Conservation (phyloP, 1,284 basidiomycete genomes). For the Mycena citricolor region DNA sequence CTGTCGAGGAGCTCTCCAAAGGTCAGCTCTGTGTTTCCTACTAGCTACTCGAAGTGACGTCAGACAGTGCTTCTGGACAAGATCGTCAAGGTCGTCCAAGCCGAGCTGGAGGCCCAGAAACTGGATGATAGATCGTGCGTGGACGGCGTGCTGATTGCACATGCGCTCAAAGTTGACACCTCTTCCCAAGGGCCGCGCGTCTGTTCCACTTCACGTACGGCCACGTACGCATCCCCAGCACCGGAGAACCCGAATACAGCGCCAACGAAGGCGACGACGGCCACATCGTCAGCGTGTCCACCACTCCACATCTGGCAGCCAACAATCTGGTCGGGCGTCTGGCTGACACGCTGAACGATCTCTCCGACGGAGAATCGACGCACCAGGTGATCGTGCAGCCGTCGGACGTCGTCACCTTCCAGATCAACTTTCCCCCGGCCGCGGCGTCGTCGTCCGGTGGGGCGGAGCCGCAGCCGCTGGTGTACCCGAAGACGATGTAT, state of each 20-base stretch:
- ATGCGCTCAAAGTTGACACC: not conserved
- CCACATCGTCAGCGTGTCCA: constrained; percentile 39
- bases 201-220: constrained; percentile 30
- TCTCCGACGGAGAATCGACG: constrained; percentile 25
- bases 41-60: not conserved
- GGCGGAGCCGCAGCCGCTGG: constrained; percentile 45
- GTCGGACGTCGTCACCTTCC: constrained; percentile 62
- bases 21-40: constrained; percentile 26
- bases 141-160: constrained; percentile 1
- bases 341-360: constrained; percentile 43
- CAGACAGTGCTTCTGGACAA: constrained; percentile 33
- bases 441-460: not conserved
- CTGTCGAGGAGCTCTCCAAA: constrained; percentile 32
- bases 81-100: constrained; percentile 33
- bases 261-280: constrained; percentile 26
- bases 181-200: not conserved
- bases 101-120: constrained; percentile 32
- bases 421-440: constrained; percentile 37
- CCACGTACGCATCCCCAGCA: constrained; percentile 32
- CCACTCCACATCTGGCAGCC: too few relatives aligned
- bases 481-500: constrained; percentile 62
- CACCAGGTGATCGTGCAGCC: constrained; percentile 60
- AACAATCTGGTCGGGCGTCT: constrained; percentile 64
- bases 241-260: constrained; percentile 25
- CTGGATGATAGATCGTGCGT: constrained; percentile 32